Evolutionary conservation across 2,329 filamentous ascomycete species (phyloP).

Genomic region (Aspergillus japonicus): DNA sequence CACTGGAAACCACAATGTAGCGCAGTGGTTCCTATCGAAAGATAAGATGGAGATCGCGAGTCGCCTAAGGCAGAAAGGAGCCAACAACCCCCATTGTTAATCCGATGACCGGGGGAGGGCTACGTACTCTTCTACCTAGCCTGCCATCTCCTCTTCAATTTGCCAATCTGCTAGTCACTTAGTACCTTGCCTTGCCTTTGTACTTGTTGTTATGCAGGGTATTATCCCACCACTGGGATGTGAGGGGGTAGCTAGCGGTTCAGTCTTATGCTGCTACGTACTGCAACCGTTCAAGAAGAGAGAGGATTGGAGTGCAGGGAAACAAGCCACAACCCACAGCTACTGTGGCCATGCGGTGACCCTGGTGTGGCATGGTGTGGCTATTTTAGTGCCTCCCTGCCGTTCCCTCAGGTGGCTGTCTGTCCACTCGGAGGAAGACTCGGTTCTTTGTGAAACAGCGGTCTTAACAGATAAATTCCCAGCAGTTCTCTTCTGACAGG

Average conservation of each 20-base stretch:
- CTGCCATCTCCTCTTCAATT: background rate
- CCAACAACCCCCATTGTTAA: background rate
- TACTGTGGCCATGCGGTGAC: background rate
- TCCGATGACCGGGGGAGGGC: background rate
- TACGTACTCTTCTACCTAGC: background rate
- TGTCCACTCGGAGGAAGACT: background rate
- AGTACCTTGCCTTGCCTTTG: background rate
- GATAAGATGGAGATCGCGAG: background rate
- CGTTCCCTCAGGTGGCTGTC: background rate
- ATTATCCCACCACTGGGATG: background rate
- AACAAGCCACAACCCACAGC: no score
- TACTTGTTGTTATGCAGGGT: background rate
- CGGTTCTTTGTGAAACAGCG: conserved; percentile 1
- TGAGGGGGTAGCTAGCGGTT: background rate
- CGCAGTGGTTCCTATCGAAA: background rate
- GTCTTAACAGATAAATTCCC: background rate
- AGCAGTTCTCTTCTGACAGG: background rate
- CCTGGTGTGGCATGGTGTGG: conserved; percentile 1
- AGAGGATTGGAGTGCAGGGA: background rate
- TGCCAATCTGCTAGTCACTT: background rate
- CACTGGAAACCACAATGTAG: background rate
- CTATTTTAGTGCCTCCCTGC: conserved; percentile 1
- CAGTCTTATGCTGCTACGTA: no score
- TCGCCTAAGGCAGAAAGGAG: background rate
- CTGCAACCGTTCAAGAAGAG: background rate